phyloP scores from a whole-genome alignment of 192 early-diverging fungal genomes.

The Polychytrium aggregatum region DNA sequence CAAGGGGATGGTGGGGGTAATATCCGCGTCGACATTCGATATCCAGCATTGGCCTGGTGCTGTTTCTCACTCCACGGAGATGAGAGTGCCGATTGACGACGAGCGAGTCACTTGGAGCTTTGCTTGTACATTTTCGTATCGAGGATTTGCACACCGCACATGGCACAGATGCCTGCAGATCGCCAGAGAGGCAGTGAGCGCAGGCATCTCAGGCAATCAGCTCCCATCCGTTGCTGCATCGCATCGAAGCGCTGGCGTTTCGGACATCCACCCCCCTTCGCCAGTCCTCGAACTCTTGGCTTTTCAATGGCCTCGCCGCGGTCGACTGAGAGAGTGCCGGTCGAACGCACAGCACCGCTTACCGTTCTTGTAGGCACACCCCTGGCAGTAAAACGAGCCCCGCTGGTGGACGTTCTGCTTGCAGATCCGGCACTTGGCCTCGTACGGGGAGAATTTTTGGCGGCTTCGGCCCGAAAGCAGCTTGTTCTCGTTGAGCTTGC shows the following conservation, averaged over 20 bases:
- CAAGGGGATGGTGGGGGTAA: no score
- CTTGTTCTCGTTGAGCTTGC: conserved; percentile 23
- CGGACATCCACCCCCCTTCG: no score
- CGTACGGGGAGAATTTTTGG: conserved; percentile 25
- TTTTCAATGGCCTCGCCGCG: no score
- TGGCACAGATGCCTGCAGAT: conserved; percentile 22
- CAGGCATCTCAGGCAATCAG: neutral
- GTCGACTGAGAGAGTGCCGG: no score
- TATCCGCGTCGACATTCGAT: no score
- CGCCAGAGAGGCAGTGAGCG: neutral
- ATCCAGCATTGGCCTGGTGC: no score
- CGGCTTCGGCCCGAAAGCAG: conserved; percentile 24
- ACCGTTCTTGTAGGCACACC: conserved; percentile 27
- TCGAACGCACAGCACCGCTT: no score
- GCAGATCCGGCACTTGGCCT: conserved; percentile 18
- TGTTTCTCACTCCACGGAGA: no score
- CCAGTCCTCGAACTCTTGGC: no score
- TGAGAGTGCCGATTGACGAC: no score
- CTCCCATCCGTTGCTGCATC: neutral
- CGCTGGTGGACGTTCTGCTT: conserved; percentile 16
- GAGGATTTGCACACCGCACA: conserved; percentile 27
- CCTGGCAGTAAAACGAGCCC: conserved; percentile 22
- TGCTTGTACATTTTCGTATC: conserved; percentile 29
- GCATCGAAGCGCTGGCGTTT: no score
- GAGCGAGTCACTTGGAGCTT: conserved; percentile 15